Evolutionary conservation across 352 stramenopile genomes (phyloP), one percentile per base, ranked within the genome.

Genomic region (Phytophthora brassicae): DNA sequence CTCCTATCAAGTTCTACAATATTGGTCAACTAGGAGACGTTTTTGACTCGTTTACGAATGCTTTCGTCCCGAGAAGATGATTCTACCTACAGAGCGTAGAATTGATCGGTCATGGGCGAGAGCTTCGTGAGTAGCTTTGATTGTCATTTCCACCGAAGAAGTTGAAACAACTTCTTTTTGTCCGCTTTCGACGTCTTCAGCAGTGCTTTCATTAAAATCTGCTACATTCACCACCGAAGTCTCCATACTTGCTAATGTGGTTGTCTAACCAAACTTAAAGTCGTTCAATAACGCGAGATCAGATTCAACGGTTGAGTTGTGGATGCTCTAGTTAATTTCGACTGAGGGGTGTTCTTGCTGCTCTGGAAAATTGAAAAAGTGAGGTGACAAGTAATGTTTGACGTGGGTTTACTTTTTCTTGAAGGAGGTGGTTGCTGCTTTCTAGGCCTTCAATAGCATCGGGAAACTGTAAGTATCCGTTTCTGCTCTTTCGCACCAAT

Each of bases 1-100:
- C 74, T 6, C 66, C 64, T 22, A 81, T 83, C 2, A 74, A 81
- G 46, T 81, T 83, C 19, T 62, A 39, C 23, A 81, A 83, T 55
- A 81, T 86, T 31, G 51, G 54, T 16, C 69, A 66, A 13, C 56
- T 69, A 16, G 24, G 29, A 8, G 71, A 81, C 36, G 66, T 80
- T 2, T 83, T 78, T 50, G 56, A 75, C 42, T 86, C 71, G 71
- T 36, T 86, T 20, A 62, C 43, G 3, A 63, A 72, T 23, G 62
- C 74, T 19, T 64, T 85, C n/a, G 68, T 0, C 68, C 24, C 4
- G 71, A 61, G 60, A 65, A 69, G 16, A 62, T 50, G 33, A 87
- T 79, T n/a, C 58, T 29, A 6, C 73, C n/a, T 4, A 77, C 20
- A 20, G 66, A 63, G 17, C 46, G 59, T 48, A 66, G 59, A 44